Percentiles rank a stretch among this genome's conserved stretches.
These are phyloP conservation scores for Dendrobium nobile DNA, from an alignment of 106 monocot species.

Conservation along the genomic window DNA sequence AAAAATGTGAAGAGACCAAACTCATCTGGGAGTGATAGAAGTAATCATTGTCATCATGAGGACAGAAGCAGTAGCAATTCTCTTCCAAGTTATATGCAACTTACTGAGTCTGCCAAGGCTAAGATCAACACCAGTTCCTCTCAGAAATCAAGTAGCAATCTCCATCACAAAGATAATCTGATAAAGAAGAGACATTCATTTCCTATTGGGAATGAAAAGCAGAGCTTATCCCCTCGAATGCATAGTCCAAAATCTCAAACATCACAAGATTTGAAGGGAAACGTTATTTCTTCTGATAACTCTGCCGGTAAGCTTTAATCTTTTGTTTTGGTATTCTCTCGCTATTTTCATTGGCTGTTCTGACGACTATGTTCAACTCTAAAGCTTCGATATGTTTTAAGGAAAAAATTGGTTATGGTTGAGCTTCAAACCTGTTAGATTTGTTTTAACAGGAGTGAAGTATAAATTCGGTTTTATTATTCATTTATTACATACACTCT, in stretches of 20 bases:
- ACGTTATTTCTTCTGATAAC: slow-evolving; percentile 35
- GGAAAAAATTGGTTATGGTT: not conserved
- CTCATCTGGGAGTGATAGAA: slow-evolving; percentile 29
- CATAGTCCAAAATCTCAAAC: slow-evolving; percentile 60
- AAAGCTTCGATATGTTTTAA: not conserved
- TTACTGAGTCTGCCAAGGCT: slow-evolving; percentile 86
- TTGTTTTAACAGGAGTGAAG: too few species aligned
- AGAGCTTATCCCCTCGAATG: slow-evolving; percentile 69
- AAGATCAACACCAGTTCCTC: slow-evolving; percentile 49
- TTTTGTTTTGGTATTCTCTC: not conserved
- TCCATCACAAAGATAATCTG: slow-evolving; percentile 45
- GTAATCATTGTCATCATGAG: slow-evolving; percentile 44
- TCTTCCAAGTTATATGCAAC: slow-evolving; percentile 96
- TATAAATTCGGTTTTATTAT: too few species aligned
- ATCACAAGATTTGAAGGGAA: slow-evolving; percentile 40
- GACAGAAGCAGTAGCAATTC: slow-evolving; percentile 45
- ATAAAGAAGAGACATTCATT: slow-evolving; percentile 77
- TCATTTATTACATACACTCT: too few species aligned
- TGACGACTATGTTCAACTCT: not conserved
- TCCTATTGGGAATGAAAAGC: slow-evolving; percentile 52
- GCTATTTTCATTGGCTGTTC: not conserved
- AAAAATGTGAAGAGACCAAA: slow-evolving; percentile 38
- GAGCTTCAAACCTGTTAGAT: too few species aligned
- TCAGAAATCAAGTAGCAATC: slow-evolving; percentile 72
- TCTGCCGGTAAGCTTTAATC: slow-evolving; percentile 41